Percentiles rank a stretch among this genome's conserved stretches.
These are phyloP conservation scores for Neospermospora avenae DNA, from an alignment of 2,329 filamentous ascomycete species.

Conservation along the genomic window DNA sequence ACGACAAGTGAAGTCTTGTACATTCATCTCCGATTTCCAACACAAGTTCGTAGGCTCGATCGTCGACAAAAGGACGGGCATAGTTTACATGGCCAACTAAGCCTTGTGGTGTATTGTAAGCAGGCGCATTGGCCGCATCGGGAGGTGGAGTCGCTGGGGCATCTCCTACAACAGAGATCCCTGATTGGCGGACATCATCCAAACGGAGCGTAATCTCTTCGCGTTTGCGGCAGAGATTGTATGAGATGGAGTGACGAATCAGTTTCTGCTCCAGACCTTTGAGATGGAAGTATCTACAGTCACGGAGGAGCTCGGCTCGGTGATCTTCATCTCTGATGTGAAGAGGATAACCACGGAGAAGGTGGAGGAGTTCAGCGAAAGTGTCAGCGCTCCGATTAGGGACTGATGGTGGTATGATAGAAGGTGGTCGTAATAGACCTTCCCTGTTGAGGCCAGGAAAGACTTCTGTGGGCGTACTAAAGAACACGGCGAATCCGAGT, in stretches of 20 bases:
- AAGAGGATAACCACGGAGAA: conserved; percentile 80
- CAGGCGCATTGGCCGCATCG: conserved; percentile 31
- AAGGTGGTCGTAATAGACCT: conserved; percentile 78
- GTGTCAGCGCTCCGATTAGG: conserved; percentile 78
- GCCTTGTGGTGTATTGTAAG: conserved; percentile 30
- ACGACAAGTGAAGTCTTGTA: conserved; percentile 52
- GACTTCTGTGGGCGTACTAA: conserved; percentile 72
- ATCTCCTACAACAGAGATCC: conserved; percentile 64
- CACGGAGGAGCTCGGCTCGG: conserved; percentile 71
- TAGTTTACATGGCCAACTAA: conserved; percentile 66
- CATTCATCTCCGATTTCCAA: conserved; percentile 73
- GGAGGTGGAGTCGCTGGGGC: conserved; percentile 30
- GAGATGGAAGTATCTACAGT: conserved; percentile 91
- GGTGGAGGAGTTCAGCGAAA: conserved; percentile 77
- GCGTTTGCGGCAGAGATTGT: conserved; percentile 65
- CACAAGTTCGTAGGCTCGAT: conserved; percentile 68
- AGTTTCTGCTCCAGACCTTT: conserved; percentile 87
- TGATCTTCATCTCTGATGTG: conserved; percentile 74
- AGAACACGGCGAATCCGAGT: conserved; percentile 84
- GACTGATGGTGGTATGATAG: conserved; percentile 78
- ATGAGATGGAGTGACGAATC: conserved; percentile 71
- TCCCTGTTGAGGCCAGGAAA: conserved; percentile 79
- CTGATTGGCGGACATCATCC: conserved; percentile 85
- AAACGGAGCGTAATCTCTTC: conserved; percentile 77
- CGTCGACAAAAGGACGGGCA: conserved; percentile 81